These are phyloP conservation scores for Orobanche coerulescens DNA, from an alignment of 257 asterid species.

Conservation along the genomic window DNA sequence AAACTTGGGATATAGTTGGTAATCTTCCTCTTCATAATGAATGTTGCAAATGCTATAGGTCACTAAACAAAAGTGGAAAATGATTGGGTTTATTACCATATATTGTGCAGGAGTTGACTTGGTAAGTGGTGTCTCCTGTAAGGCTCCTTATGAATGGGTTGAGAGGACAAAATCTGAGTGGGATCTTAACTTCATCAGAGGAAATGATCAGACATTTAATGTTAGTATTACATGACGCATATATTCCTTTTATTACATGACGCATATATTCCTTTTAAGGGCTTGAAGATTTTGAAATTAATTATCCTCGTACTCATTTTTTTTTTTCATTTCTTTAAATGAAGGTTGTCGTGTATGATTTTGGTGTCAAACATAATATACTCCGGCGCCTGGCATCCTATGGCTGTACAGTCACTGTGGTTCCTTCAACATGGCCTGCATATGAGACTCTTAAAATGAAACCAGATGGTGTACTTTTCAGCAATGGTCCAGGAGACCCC, in stretches of 20 bases:
- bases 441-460: constrained; percentile 80
- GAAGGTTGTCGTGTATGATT: constrained; percentile 95
- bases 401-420: constrained; percentile 88
- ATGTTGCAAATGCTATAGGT: not conserved
- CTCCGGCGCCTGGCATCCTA: constrained; percentile 85
- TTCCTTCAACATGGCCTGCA: constrained; percentile 90
- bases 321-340: constrained; percentile 6
- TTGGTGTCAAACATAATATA: constrained; percentile 93
- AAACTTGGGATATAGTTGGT: constrained; percentile 84
- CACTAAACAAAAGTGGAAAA: not conserved
- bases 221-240: constrained; percentile 33
- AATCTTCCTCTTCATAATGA: constrained; percentile 8
- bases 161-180: constrained; percentile 54
- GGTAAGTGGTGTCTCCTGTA: constrained; percentile 79
- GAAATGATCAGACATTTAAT: constrained; percentile 40
- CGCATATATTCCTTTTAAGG: not conserved
- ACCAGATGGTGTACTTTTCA: constrained; percentile 88
- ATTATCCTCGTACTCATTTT: constrained; percentile 6
- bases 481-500: constrained; percentile 98
- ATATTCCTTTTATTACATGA: constrained; percentile 12
- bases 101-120: constrained; percentile 74
- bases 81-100: not conserved
- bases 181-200: constrained; percentile 58
- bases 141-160: constrained; percentile 79
- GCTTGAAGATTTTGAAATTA: constrained; percentile 6